Evolutionary conservation across 139 green algal species (phyloP).

Genomic region (Chlamydomonas incerta): DNA sequence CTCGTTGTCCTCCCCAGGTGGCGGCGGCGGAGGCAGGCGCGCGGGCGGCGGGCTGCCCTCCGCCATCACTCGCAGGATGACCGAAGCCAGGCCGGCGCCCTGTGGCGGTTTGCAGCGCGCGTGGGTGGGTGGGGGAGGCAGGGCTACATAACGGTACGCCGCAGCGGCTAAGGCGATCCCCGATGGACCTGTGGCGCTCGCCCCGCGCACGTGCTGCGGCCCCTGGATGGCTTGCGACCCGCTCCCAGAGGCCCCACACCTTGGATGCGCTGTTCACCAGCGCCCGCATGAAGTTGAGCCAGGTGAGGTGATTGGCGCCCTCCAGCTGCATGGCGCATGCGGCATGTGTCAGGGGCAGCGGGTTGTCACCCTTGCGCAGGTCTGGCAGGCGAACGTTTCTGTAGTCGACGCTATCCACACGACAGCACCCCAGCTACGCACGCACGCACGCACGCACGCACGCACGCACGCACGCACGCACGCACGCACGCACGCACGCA

Average conservation of each 20-base stretch:
- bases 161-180: too few relatives aligned
- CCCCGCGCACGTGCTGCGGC: too few relatives aligned
- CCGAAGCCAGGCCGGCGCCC: not conserved
- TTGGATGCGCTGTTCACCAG: not conserved
- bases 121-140: not conserved
- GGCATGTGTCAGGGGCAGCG: too few relatives aligned
- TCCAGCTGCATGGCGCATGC: not conserved
- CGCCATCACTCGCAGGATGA: not conserved
- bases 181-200: too few relatives aligned
- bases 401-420: too few relatives aligned
- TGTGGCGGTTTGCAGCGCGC: not conserved
- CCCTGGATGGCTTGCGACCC: not conserved
- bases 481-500: not conserved
- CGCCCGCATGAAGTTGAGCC: not conserved
- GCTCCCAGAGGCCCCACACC: not conserved
- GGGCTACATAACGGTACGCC: too few relatives aligned
- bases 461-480: too few relatives aligned
- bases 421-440: too few relatives aligned
- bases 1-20: constrained; percentile 8
- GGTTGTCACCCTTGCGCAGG: too few relatives aligned
- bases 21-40: not conserved
- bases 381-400: too few relatives aligned
- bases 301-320: not conserved
- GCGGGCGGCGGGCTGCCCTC: not conserved
- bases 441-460: too few relatives aligned